phyloP scores from a whole-genome alignment of 2,329 filamentous ascomycete genomes.

The Pezicula radicicola region DNA sequence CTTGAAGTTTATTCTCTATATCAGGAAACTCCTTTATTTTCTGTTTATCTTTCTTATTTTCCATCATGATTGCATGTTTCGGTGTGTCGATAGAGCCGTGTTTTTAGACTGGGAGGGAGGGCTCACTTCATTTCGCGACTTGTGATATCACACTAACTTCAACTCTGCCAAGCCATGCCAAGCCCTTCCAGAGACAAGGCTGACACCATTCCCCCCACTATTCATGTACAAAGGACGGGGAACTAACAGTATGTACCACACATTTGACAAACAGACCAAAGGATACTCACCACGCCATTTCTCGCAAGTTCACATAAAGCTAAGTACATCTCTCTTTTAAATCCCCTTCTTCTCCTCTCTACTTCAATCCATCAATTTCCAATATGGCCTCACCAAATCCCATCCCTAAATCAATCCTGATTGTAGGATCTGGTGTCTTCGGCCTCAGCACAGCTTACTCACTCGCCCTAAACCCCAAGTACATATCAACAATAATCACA shows the following conservation, averaged over 20 bases:
- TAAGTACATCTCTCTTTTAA: neutral
- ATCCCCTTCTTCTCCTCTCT: neutral
- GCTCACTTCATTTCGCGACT: no score
- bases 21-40: constrained; percentile 57
- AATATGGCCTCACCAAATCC: neutral
- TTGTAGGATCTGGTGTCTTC: constrained; percentile 60
- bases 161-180: neutral
- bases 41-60: constrained; percentile 20
- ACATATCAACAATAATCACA: constrained; percentile 52
- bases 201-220: neutral
- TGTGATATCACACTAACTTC: neutral
- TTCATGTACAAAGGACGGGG: no score
- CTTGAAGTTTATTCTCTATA: constrained; percentile 73
- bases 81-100: no score
- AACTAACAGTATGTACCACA: no score
- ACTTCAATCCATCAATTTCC: neutral
- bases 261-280: no score
- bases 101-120: neutral
- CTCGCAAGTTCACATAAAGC: neutral
- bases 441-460: constrained; percentile 66
- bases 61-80: constrained; percentile 26
- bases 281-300: no score
- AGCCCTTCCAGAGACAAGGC: neutral
- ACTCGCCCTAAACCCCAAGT: constrained; percentile 54
- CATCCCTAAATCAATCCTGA: constrained; percentile 50